Conservation (phyloP, 2,329 filamentous ascomycete genomes). For the Dendryphion nanum region DNA sequence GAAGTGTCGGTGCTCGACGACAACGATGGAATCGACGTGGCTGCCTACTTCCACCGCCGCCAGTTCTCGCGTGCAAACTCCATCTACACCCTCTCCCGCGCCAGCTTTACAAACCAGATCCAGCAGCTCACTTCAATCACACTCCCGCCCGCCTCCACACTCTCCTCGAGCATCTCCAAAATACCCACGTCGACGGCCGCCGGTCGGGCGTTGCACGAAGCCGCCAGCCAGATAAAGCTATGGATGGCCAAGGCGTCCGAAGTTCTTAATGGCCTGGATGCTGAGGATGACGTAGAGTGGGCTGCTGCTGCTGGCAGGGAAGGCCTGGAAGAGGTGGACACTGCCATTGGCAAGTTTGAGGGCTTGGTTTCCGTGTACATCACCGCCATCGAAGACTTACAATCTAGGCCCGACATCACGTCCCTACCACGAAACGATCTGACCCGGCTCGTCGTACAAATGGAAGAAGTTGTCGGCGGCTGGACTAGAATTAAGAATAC, state of each 20-base stretch:
- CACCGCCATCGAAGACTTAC: conserved; percentile 87
- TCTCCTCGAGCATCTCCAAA: conserved; percentile 79
- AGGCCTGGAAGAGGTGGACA: conserved; percentile 67
- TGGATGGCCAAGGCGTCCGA: conserved; percentile 94
- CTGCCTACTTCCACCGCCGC: conserved; percentile 66
- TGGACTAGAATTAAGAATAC: conserved; percentile 81
- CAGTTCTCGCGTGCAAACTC: conserved; percentile 66
- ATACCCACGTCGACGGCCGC: conserved; percentile 85
- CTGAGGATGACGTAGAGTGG: conserved; percentile 98
- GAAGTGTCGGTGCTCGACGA: conserved; percentile 33
- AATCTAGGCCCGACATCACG: conserved; percentile 73
- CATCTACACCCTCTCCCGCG: conserved; percentile 88
- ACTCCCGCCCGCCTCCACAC: conserved; percentile 78
- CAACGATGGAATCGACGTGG: conserved; percentile 48
- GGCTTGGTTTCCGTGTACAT: conserved; percentile 90
- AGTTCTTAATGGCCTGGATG: conserved; percentile 83
- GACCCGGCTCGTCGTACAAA: conserved; percentile 74
- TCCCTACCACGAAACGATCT: conserved; percentile 70
- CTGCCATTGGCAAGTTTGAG: conserved; percentile 79
- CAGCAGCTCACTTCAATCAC: conserved; percentile 88
- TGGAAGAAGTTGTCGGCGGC: conserved; percentile 81
- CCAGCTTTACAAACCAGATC: conserved; percentile 90
- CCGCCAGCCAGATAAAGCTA: conserved; percentile 85
- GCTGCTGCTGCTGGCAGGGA: conserved; percentile 82
- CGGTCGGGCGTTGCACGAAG: conserved; percentile 76